Evolutionary conservation across 139 green algal species (phyloP).

Genomic region (Picochlorum sp.): DNA sequence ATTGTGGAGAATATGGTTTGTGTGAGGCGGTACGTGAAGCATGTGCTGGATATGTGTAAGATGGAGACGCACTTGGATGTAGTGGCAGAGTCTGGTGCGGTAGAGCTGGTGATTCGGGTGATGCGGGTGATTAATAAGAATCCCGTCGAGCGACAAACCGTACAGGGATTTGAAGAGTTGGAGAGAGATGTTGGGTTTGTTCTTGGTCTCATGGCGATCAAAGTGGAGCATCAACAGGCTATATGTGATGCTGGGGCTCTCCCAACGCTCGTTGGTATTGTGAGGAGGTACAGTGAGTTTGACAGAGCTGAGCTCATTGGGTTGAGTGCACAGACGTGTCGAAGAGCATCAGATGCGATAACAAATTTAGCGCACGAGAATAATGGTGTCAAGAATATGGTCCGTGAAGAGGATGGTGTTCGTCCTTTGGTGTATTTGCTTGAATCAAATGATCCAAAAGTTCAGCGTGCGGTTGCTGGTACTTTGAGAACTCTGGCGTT

Average conservation of each 20-base stretch:
- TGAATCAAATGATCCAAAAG: constrained; percentile 76
- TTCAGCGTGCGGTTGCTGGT: constrained; percentile 74
- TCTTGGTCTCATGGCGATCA: constrained; percentile 82
- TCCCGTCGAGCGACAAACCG: not conserved
- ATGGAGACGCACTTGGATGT: constrained; percentile 69
- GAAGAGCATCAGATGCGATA: constrained; percentile 87
- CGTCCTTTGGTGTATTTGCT: constrained; percentile 83
- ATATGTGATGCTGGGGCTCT: constrained; percentile 66
- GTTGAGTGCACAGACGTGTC: constrained; percentile 25
- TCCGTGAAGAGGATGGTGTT: constrained; percentile 81
- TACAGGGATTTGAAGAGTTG: constrained; percentile 46
- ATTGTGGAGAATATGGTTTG: constrained; percentile 3
- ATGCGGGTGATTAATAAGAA: constrained; percentile 29
- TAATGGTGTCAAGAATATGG: constrained; percentile 79
- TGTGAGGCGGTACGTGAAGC: not conserved
- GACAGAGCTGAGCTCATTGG: constrained; percentile 11
- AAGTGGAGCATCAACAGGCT: constrained; percentile 71
- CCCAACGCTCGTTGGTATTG: constrained; percentile 57
- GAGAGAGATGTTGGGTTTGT: constrained; percentile 88
- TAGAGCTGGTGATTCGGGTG: constrained; percentile 59
- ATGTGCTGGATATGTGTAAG: not conserved
- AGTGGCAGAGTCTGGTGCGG: constrained; percentile 52
- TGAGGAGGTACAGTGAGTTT: constrained; percentile 32
- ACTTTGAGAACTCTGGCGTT: constrained; percentile 93
- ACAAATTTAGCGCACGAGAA: constrained; percentile 97